Base-by-base conservation (phyloP, 1,284 basidiomycete genomes). In the Cerrena zonata region DNA sequence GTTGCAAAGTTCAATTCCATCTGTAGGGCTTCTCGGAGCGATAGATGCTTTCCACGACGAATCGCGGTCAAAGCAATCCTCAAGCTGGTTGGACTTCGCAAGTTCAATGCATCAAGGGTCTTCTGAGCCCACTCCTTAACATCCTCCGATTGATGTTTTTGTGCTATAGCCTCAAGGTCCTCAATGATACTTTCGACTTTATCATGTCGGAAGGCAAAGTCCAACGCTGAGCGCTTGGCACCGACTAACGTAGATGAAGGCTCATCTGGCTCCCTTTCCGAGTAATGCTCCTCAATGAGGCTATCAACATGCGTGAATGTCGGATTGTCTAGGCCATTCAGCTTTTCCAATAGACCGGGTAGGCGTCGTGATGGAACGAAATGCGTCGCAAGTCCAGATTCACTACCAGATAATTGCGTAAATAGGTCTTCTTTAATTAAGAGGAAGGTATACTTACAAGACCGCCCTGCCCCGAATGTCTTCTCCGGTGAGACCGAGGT, bases 301-400 rank as follows among this genome's bases (percentile, higher is more conserved):
- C 67, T 61, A 54, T 81, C 71, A 42, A 84, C 77, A 64, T 72
- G 76, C 44, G 65, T 27, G 59, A 68, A 65, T 61, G 78, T 59
- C 54, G 78, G 67, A 59, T 76, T 63, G 53, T 89, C 78, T 56
- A 91, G 65, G 49, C 77, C 72, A 5, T 82, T 73, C 51, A 91
- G 66, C 51, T 78, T 71, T 51, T 80, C 74, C 50, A 86, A 67
- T 34, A 96, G 78, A 38, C 76, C 76, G 11, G 86, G 80, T 26
- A 96, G 72, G 38, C 85, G 78, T 50, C 84, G 74, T 23, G 89
- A 84, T 4, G 89, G 83, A 50, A 95, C 80, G 63, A 78, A 96
- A 69, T 97, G 94, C 2, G 94, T 95, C 1, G 94, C 93, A 58
- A 96, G 78, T 34, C 94, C 93, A 58, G 87, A 81, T 59, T 94